Evolutionary conservation across 306 rosid species (phyloP).

Genomic region (Begonia masoniana): DNA sequence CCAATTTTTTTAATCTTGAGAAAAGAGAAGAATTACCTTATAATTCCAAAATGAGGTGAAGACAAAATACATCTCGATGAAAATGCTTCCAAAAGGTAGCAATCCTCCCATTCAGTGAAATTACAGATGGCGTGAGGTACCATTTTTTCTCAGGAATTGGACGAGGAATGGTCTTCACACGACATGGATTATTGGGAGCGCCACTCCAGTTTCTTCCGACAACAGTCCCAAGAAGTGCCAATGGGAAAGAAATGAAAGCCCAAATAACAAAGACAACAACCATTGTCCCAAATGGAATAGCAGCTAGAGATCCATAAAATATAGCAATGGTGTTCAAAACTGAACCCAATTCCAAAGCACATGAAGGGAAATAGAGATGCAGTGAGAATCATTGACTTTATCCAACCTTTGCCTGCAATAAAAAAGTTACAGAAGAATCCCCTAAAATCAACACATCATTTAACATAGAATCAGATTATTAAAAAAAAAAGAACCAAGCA

Average conservation of each 20-base stretch:
- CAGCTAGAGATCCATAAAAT: slow-evolving; percentile 96
- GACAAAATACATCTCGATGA: slow-evolving; percentile 99
- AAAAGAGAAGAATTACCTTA: slow-evolving; percentile 26
- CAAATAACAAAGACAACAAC: slow-evolving; percentile 97
- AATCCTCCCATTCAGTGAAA: slow-evolving; percentile 98
- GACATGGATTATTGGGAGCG: slow-evolving; percentile 97
- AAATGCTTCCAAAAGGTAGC: slow-evolving; percentile 98
- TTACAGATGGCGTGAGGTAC: slow-evolving; percentile 96
- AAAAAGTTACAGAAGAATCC: background rate
- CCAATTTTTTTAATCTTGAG: background rate
- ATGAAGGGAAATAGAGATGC: slow-evolving; percentile 89
- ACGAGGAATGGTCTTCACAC: slow-evolving; percentile 98
- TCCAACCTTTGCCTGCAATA: slow-evolving; percentile 78
- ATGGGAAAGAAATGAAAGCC: slow-evolving; percentile 97
- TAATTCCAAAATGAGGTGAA: slow-evolving; percentile 99
- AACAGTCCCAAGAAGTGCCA: slow-evolving; percentile 99
- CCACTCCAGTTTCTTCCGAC: slow-evolving; percentile 99
- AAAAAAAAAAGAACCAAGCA: too few species aligned
- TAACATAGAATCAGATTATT: too few species aligned
- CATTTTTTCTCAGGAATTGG: slow-evolving; percentile 99
- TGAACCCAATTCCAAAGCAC: slow-evolving; percentile 97
- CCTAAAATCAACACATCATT: too few species aligned
- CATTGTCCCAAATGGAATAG: slow-evolving; percentile 97
- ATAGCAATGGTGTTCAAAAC: slow-evolving; percentile 88
- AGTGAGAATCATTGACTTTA: slow-evolving; percentile 96